A percentile compares a stretch with the other conserved stretches of the same genome.
Evolutionary conservation across 2,329 filamentous ascomycete species (phyloP).

Genomic region (Domatiomyces globalis): DNA sequence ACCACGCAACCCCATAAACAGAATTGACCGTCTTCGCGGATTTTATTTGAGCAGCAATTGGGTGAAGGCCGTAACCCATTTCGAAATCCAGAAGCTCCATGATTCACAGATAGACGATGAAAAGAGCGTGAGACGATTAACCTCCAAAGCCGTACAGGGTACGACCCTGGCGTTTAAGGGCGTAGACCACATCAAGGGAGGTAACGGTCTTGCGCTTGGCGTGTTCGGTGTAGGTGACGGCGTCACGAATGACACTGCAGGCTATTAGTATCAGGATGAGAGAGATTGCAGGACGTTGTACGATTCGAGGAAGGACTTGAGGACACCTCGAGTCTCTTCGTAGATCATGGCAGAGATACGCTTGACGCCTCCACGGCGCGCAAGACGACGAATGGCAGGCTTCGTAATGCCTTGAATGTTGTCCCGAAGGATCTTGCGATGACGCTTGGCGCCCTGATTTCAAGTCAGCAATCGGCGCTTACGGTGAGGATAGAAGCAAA

Average conservation of each 20-base stretch:
- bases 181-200: constrained; percentile 53
- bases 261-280: constrained; percentile 14
- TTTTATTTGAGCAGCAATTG: background rate
- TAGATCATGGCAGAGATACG: constrained; percentile 92
- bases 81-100: constrained; percentile 13
- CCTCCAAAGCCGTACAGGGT: constrained; percentile 69
- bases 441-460: constrained; percentile 35
- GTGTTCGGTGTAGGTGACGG: constrained; percentile 66
- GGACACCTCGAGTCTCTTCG: constrained; percentile 63
- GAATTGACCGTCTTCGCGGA: background rate
- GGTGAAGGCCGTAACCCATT: constrained; percentile 8
- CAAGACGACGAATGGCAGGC: constrained; percentile 41
- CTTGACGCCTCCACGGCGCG: constrained; percentile 84
- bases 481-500: background rate
- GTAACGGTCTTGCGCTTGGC: constrained; percentile 71
- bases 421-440: constrained; percentile 42
- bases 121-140: constrained; percentile 34
- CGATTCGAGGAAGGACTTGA: constrained; percentile 61
- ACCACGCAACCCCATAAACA: background rate
- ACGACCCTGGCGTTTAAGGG: constrained; percentile 54
- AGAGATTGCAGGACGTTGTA: background rate
- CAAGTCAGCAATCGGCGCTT: background rate
- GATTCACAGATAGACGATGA: constrained; percentile 5
- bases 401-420: constrained; percentile 44
- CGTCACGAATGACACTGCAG: constrained; percentile 51